A percentile compares a stretch with the other conserved stretches of the same genome.
Evolutionary conservation across 768 basidiomycete genomes (phyloP).

Genomic region (Auriscalpium microsporum): DNA sequence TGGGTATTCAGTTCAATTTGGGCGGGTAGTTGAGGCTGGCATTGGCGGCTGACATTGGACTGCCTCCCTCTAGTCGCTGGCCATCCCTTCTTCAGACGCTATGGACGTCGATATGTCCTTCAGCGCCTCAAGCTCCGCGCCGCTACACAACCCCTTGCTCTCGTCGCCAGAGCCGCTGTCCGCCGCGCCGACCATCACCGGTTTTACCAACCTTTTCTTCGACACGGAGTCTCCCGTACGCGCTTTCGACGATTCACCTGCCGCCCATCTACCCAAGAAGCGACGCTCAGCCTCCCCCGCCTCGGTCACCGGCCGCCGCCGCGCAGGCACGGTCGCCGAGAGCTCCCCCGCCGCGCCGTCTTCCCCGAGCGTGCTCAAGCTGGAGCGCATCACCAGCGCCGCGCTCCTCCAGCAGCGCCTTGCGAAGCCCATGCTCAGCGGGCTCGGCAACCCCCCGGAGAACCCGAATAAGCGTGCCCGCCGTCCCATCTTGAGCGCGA

Average conservation of each 20-base stretch:
- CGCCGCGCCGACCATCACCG: conserved; percentile 17
- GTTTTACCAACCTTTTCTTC: conserved; percentile 54
- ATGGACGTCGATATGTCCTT: conserved; percentile 69
- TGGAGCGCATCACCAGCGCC: conserved; percentile 33
- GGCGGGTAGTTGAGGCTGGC: neutral
- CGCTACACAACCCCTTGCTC: conserved; percentile 12
- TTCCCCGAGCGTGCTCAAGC: conserved; percentile 40
- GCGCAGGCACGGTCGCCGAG: conserved; percentile 8
- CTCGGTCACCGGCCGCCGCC: conserved; percentile 8
- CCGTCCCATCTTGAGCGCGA: conserved; percentile 59
- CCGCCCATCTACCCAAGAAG: conserved; percentile 28
- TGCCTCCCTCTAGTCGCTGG: conserved; percentile 23
- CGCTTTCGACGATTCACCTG: conserved; percentile 17
- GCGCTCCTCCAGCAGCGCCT: conserved; percentile 24
- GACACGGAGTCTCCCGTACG: conserved; percentile 40
- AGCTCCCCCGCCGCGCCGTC: conserved; percentile 41
- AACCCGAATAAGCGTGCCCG: conserved; percentile 48
- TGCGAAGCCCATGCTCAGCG: conserved; percentile 47
- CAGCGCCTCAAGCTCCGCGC: conserved; percentile 23
- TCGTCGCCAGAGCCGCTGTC: conserved; percentile 22
- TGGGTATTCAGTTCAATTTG: conserved; percentile 12
- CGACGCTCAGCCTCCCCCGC: conserved; percentile 26
- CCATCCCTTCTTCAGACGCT: conserved; percentile 40
- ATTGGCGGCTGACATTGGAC: conserved; percentile 10
- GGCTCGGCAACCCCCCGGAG: conserved; percentile 45